Evolutionary conservation across 2,329 filamentous ascomycete genomes (phyloP).

Genomic region (Penicillium glabrum): DNA sequence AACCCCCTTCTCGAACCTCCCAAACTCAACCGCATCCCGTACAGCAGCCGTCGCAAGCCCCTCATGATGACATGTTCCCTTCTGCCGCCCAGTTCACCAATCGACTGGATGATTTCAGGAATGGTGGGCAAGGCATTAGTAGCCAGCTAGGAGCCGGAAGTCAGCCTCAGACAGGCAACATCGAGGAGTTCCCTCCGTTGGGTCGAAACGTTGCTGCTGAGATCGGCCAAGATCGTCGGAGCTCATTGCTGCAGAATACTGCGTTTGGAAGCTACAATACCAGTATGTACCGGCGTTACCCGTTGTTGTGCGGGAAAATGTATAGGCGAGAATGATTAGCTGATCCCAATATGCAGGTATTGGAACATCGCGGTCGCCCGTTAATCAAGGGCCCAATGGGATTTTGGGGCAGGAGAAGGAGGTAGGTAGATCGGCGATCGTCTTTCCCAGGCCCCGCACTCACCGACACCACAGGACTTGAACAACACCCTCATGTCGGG

Average conservation of each 20-base stretch:
- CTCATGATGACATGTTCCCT: constrained; percentile 50
- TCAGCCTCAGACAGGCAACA: constrained; percentile 57
- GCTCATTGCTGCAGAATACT: constrained; percentile 52
- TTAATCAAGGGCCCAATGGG: constrained; percentile 44
- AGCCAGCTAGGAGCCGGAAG: constrained; percentile 50
- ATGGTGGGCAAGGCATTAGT: constrained; percentile 55
- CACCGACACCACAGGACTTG: constrained; percentile 33
- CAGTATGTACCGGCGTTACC: constrained; percentile 34
- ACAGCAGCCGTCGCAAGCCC: constrained; percentile 46
- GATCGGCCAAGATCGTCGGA: constrained; percentile 51
- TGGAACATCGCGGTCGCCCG: constrained; percentile 42
- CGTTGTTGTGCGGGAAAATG: constrained; percentile 25
- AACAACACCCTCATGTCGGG: constrained; percentile 33
- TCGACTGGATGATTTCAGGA: constrained; percentile 56
- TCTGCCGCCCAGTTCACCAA: constrained; percentile 52
- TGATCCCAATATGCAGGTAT: constrained; percentile 31
- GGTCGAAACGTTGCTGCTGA: constrained; percentile 53
- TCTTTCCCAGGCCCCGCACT: constrained; percentile 13
- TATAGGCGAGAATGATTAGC: background rate
- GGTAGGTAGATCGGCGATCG: constrained; percentile 17
- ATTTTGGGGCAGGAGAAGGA: constrained; percentile 45
- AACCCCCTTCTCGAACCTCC: constrained; percentile 41
- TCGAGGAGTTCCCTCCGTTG: constrained; percentile 63
- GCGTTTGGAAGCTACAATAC: constrained; percentile 43
- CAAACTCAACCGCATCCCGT: constrained; percentile 42